Evolutionary conservation across 345 rosid genomes (phyloP), one percentile per base, ranked within the genome.

Genomic region (Gossypium australe): DNA sequence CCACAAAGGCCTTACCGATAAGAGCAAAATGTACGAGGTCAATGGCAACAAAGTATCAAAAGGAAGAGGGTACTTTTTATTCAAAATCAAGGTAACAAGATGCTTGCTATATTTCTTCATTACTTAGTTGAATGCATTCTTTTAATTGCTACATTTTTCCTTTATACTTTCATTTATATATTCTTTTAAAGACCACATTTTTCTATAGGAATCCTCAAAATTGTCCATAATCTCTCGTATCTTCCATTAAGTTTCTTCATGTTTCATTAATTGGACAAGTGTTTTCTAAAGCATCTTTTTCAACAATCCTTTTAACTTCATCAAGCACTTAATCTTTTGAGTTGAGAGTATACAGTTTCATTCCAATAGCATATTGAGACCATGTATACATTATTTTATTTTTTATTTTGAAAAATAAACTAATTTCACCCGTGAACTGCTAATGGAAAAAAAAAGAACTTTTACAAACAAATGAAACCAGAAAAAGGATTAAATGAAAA

Each of bases 11-110:
- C 79, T 94, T 53, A 53, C 79, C 45, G 83, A 89, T 77, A 89
- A 90, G 67, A 87, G 84, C 75, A 84, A 83, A 82, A 92, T 94
- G 98, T 81, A 79, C 17, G 98, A 95, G 81, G 82, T 82, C 68
- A 82, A 80, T 78, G 99, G 98, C 79, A 84, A 88, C 77, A 90
- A 84, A 78, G 89, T 92, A 80, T 86, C 96, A 0, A 95, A 92
- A 59, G 98, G 97, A 69, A 87, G 98, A 85, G 99, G 99, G 67
- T 90, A 89, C 77, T 92, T 74, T 71, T 85, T 82, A 58, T 95
- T 92, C 83, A 87, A 81, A 62, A 91, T 95, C 80, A 82, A 48
- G 86, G 98, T 90, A 92, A 82, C n/a, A 48, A 27, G 61, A 60
- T 76, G 66, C 29, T 78, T 71, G 29, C 18, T 61, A 34, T n/a